Evolutionary conservation across 345 rosid species (phyloP).

Genomic region (Rhodamnia rubescens): DNA sequence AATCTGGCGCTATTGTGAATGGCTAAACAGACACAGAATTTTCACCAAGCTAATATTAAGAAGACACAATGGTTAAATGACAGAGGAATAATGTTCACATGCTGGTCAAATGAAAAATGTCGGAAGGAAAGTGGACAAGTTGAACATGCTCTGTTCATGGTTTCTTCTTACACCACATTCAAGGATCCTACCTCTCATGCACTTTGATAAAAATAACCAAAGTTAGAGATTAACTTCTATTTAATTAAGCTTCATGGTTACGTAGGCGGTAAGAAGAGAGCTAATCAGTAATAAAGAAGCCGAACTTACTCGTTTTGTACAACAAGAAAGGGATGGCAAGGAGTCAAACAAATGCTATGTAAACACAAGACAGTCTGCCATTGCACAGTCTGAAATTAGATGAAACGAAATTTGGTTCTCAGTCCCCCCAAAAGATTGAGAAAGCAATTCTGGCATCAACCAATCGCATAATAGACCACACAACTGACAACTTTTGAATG

Average conservation of each 20-base stretch:
- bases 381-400: not conserved
- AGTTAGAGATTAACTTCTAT: not conserved
- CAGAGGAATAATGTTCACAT: not conserved
- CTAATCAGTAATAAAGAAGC: not conserved
- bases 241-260: not conserved
- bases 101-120: not conserved
- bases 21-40: not conserved
- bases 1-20: not conserved
- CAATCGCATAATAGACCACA: not conserved
- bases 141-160: not conserved
- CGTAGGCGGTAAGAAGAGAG: not conserved
- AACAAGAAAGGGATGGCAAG: conserved; percentile 7
- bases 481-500: not conserved
- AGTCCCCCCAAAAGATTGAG: not conserved
- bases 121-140: not conserved
- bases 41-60: not conserved
- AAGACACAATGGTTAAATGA: not conserved
- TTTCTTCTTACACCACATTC: not conserved
- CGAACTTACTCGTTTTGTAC: not conserved
- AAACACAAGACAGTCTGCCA: not conserved
- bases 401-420: not conserved
- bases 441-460: not conserved
- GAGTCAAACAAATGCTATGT: not conserved
- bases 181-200: not conserved
- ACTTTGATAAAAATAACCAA: not conserved